These are phyloP conservation scores for Glycyrrhiza uralensis DNA, from an alignment of 306 rosid genomes.

Conservation along the genomic window DNA sequence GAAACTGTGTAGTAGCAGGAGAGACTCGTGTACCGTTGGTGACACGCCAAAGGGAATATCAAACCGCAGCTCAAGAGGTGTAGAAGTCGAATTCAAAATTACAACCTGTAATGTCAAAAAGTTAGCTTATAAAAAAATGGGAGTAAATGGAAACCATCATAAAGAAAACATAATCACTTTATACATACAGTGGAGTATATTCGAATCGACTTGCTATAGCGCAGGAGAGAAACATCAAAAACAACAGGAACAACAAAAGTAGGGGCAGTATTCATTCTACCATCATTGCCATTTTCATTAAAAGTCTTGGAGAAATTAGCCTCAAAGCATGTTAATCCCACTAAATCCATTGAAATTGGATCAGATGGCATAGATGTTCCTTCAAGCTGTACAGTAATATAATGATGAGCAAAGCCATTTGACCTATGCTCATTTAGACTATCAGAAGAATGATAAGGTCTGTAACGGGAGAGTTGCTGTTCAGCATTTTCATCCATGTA, in stretches of 20 bases:
- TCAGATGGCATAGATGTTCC: constrained; percentile 69
- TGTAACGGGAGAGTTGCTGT: constrained; percentile 55
- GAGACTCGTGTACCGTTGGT: constrained; percentile 61
- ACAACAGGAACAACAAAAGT: constrained; percentile 87
- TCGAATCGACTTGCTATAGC: constrained; percentile 76
- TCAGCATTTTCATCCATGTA: constrained; percentile 62
- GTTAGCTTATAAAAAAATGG: constrained; percentile 6
- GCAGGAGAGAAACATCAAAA: constrained; percentile 84
- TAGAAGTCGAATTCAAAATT: constrained; percentile 72
- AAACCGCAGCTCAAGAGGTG: constrained; percentile 85
- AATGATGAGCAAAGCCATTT: constrained; percentile 70
- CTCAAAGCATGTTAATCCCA: constrained; percentile 84
- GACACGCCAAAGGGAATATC: constrained; percentile 92
- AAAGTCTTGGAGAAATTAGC: constrained; percentile 70
- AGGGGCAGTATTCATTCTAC: constrained; percentile 29
- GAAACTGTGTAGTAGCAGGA: not conserved
- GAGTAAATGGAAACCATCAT: constrained; percentile 9
- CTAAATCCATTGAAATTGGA: constrained; percentile 95
- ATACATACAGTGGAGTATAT: constrained; percentile 82
- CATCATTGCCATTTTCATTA: constrained; percentile 35
- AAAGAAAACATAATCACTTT: constrained; percentile 23
- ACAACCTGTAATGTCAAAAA: constrained; percentile 63
- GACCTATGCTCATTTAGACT: constrained; percentile 57
- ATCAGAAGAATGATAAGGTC: constrained; percentile 67
- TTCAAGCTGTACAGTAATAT: constrained; percentile 77